Evolutionary conservation across 2,329 filamentous ascomycete genomes (phyloP).

Genomic region (Mycogone perniciosa): DNA sequence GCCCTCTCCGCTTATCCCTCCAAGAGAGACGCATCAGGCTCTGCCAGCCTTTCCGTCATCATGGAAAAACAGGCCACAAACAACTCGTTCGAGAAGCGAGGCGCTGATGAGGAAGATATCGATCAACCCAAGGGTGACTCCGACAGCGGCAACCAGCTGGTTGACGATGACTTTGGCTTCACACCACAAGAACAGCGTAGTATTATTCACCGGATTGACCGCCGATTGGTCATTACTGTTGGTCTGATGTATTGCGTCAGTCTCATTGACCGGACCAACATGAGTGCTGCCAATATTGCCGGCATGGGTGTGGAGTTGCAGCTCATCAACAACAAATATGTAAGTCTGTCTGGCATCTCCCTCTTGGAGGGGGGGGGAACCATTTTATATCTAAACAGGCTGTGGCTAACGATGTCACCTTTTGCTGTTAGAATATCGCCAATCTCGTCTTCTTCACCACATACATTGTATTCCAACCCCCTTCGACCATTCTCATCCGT

Average conservation of each 20-base stretch:
- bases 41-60: neutral
- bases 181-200: constrained; percentile 55
- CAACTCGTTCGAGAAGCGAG: constrained; percentile 19
- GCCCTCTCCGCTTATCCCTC: neutral
- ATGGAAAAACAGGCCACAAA: constrained; percentile 20
- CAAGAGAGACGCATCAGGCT: neutral
- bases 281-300: constrained; percentile 67
- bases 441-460: constrained; percentile 69
- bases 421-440: constrained; percentile 46
- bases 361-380: neutral
- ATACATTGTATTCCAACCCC: constrained; percentile 66
- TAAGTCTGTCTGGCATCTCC: constrained; percentile 20
- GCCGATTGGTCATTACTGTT: constrained; percentile 54
- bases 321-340: constrained; percentile 41
- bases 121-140: constrained; percentile 19
- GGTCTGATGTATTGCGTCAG: constrained; percentile 67
- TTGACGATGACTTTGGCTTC: constrained; percentile 39
- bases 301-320: constrained; percentile 48
- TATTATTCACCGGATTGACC: constrained; percentile 65
- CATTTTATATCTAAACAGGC: neutral
- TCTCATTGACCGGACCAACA: constrained; percentile 73
- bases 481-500: constrained; percentile 62
- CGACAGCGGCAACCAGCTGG: constrained; percentile 27
- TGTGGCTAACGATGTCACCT: neutral
- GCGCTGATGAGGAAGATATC: constrained; percentile 21